These are phyloP conservation scores for Canna indica DNA, from an alignment of 176 grass and related monocot genomes.

Conservation along the genomic window DNA sequence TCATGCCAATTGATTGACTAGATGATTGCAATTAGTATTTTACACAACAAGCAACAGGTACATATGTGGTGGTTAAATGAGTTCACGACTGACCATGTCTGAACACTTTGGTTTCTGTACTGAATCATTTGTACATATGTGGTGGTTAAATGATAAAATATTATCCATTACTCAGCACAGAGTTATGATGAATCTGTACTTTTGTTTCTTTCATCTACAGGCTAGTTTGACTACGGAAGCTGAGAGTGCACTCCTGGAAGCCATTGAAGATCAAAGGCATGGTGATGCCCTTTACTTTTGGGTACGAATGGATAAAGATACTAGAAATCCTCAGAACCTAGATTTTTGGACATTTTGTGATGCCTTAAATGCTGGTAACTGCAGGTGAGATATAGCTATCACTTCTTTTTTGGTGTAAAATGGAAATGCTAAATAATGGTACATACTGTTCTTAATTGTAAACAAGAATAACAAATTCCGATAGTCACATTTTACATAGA, in stretches of 20 bases:
- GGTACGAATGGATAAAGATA: constrained; percentile 83
- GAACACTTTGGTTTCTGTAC: too few species aligned
- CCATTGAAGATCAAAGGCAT: constrained; percentile 57
- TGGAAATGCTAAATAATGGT: not conserved
- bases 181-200: not conserved
- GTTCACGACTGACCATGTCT: too few species aligned
- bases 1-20: too few species aligned
- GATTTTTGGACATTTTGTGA: constrained; percentile 98
- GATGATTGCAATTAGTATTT: too few species aligned
- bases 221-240: constrained; percentile 54
- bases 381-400: constrained; percentile 47
- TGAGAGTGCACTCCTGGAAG: constrained; percentile 64
- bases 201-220: constrained; percentile 25
- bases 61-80: too few species aligned
- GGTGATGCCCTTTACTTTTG: constrained; percentile 99
- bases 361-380: constrained; percentile 86
- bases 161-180: too few species aligned
- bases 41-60: too few species aligned
- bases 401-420: not conserved
- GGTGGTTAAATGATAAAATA: not conserved
- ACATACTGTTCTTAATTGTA: not conserved
- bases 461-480: not conserved
- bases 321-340: constrained; percentile 42
- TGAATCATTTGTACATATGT: not conserved
- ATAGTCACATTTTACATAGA: not conserved